phyloP scores from a whole-genome alignment of 306 rosid species.

The Macrotyloma uniflorum region DNA sequence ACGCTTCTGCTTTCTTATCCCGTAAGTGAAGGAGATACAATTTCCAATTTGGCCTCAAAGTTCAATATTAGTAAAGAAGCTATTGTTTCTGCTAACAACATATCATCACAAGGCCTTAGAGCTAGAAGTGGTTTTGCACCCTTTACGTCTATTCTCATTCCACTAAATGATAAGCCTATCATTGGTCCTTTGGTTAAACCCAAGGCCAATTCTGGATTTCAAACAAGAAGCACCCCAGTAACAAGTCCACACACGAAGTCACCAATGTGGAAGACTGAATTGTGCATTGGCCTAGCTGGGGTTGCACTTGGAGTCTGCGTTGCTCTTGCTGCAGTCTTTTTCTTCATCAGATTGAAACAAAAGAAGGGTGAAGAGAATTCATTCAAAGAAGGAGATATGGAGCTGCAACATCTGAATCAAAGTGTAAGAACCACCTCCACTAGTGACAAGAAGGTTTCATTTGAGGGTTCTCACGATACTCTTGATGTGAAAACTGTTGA shows the following conservation, averaged over 20 bases:
- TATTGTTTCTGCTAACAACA: constrained; percentile 58
- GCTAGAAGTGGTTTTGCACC: constrained; percentile 50
- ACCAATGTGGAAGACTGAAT: constrained; percentile 54
- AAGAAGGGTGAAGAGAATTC: constrained; percentile 49
- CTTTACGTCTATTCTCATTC: constrained; percentile 67
- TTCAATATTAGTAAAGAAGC: constrained; percentile 68
- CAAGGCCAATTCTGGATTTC: constrained; percentile 49
- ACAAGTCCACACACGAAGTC: constrained; percentile 55
- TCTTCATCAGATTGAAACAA: constrained; percentile 58
- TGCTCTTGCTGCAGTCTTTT: constrained; percentile 50
- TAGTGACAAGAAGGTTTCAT: constrained; percentile 81
- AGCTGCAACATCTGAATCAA: constrained; percentile 78
- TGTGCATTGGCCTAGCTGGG: constrained; percentile 58
- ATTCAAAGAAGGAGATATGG: constrained; percentile 62
- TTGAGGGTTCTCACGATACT: constrained; percentile 64
- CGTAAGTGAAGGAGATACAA: constrained; percentile 60
- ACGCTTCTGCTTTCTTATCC: constrained; percentile 74
- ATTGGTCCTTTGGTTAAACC: constrained; percentile 56
- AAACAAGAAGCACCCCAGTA: constrained; percentile 43
- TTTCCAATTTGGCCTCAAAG: constrained; percentile 66
- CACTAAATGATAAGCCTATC: constrained; percentile 55
- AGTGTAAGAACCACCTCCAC: constrained; percentile 82
- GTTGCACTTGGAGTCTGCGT: constrained; percentile 55
- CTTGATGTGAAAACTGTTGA: constrained; percentile 48
- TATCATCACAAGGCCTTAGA: constrained; percentile 40